These are phyloP conservation scores for Coccomyxa sp. DNA, from an alignment of 139 green algal species.

Conservation along the genomic window DNA sequence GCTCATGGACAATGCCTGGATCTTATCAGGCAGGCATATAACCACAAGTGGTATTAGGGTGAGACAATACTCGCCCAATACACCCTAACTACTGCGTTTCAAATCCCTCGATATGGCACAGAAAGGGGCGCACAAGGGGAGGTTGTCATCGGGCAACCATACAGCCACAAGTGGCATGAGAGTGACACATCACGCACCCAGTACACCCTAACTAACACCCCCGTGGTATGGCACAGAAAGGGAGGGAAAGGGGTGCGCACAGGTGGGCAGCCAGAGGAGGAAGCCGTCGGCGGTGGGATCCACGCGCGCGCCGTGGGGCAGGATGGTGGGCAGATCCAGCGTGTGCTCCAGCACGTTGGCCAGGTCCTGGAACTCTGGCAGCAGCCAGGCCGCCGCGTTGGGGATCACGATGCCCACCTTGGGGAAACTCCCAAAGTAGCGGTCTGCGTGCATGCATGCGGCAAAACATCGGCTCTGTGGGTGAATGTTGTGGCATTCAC, in stretches of 20 bases:
- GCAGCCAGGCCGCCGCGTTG: conserved; percentile 10
- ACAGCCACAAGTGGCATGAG: background rate
- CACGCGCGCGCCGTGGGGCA: conserved; percentile 2
- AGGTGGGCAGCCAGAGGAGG: conserved; percentile 7
- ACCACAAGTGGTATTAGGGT: too few species aligned
- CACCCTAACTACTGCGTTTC: too few species aligned
- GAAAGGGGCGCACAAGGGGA: too few species aligned
- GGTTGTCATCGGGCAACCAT: background rate
- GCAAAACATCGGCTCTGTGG: background rate
- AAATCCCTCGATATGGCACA: too few species aligned
- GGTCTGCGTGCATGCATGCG: background rate
- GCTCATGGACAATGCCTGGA: too few species aligned
- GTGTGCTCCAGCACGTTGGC: background rate
- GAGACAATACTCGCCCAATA: too few species aligned
- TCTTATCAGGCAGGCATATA: too few species aligned
- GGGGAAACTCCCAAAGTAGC: conserved; percentile 14
- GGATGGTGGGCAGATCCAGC: conserved; percentile 6
- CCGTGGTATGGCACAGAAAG: background rate
- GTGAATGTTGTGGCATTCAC: background rate
- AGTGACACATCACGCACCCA: background rate
- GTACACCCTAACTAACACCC: background rate
- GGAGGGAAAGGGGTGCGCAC: background rate
- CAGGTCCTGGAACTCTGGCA: conserved; percentile 6
- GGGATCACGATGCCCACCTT: conserved; percentile 14
- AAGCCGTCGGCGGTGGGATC: conserved; percentile 8